A percentile compares a stretch with the other conserved stretches of the same genome.
phyloP scores from a whole-genome alignment of 208 protist genomes.

The Wallacemonas rigidus region DNA sequence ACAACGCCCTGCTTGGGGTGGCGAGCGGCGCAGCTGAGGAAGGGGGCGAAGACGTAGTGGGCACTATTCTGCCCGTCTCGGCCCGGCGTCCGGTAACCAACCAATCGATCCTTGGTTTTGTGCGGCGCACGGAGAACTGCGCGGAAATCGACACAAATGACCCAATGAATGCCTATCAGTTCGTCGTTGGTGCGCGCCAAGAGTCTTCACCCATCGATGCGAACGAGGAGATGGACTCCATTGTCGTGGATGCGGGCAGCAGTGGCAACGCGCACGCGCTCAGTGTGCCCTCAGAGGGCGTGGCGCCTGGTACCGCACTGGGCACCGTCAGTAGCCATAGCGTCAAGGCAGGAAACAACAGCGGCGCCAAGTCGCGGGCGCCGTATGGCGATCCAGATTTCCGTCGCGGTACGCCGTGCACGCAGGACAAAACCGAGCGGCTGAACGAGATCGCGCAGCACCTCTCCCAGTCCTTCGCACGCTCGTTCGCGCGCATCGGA shows the following conservation, averaged over 20 bases:
- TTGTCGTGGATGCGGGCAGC: background rate
- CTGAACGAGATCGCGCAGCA: slow-evolving; percentile 23
- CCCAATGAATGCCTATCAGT: slow-evolving; percentile 40
- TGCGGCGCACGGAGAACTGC: background rate
- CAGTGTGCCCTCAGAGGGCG: background rate
- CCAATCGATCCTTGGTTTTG: slow-evolving; percentile 12
- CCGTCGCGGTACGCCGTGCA: background rate
- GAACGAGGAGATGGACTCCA: background rate
- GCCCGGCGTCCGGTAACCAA: slow-evolving; percentile 8
- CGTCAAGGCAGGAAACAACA: background rate
- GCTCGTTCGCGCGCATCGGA: slow-evolving; percentile 22
- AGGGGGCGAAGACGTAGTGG: background rate
- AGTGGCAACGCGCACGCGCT: background rate
- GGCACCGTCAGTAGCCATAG: background rate
- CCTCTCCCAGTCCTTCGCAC: slow-evolving; percentile 23
- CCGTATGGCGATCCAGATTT: slow-evolving; percentile 11
- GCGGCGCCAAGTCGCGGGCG: background rate
- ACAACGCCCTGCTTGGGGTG: background rate
- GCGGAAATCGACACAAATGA: slow-evolving; percentile 23
- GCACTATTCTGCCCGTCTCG: slow-evolving; percentile 1
- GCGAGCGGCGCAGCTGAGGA: background rate
- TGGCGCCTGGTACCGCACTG: too few relatives aligned
- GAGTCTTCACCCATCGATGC: background rate
- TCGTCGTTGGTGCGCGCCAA: slow-evolving; percentile 26
- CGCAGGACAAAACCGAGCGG: slow-evolving; percentile 18